Evolutionary conservation across 495 filamentous ascomycete genomes (phyloP).

Genomic region (Tuber brumale): DNA sequence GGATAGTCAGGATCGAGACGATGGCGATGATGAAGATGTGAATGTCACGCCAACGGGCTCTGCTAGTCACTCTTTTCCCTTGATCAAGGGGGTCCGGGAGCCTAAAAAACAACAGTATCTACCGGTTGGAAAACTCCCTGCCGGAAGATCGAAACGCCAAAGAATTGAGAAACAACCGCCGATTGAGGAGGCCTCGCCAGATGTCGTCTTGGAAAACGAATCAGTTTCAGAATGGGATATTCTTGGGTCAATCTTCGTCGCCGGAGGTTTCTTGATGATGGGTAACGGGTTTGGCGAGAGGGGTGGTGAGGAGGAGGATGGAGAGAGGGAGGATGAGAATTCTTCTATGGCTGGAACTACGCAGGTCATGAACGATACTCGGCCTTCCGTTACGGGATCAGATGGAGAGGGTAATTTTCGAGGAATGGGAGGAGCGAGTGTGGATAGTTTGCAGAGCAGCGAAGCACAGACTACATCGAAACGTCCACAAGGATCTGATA

Average conservation of each 20-base stretch:
- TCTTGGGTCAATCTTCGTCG: slow-evolving; percentile 25
- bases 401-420: background rate
- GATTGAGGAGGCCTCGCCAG: background rate
- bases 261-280: slow-evolving; percentile 22
- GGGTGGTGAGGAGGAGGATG: background rate
- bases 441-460: background rate
- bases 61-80: background rate
- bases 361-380: background rate
- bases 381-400: background rate
- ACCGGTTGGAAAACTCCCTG: slow-evolving; percentile 17
- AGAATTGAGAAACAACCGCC: background rate
- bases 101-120: slow-evolving; percentile 29
- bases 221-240: slow-evolving; percentile 16
- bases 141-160: slow-evolving; percentile 20
- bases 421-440: background rate
- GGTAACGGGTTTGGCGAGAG: slow-evolving; percentile 12
- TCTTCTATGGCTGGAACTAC: background rate
- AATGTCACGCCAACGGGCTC: background rate
- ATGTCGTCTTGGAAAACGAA: background rate
- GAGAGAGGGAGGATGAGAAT: background rate
- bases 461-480: background rate
- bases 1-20: background rate
- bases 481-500: background rate
- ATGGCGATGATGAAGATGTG: background rate
- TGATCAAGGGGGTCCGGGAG: slow-evolving; percentile 9